Conservation (phyloP, 73 alveolate genomes). For the Paramecium sexaurelia region DNA sequence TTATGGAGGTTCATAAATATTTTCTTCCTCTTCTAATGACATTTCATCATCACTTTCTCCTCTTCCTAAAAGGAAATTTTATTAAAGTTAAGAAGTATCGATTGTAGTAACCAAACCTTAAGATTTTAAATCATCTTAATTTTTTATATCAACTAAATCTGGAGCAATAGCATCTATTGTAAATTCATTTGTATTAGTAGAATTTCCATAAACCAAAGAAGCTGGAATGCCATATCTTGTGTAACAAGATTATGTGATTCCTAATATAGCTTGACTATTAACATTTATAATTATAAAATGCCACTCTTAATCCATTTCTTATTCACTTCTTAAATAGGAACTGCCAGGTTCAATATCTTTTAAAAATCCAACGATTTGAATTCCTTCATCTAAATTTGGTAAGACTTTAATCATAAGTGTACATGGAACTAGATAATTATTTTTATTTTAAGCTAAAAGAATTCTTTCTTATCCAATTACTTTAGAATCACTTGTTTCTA, state of each 20-base stretch:
- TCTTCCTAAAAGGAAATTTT: conserved; percentile 60
- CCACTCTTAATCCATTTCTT: conserved; percentile 38
- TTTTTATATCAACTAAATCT: conserved; percentile 59
- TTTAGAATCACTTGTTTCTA: conserved; percentile 67
- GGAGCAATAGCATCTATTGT: conserved; percentile 64
- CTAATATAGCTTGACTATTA: conserved; percentile 30
- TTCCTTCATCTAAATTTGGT: conserved; percentile 71
- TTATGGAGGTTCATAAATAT: conserved; percentile 53
- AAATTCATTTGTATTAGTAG: conserved; percentile 63
- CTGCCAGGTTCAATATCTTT: conserved; percentile 61
- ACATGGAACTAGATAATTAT: conserved; percentile 65
- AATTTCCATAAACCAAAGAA: conserved; percentile 62
- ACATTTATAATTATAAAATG: conserved; percentile 28
- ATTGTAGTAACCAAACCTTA: conserved; percentile 57
- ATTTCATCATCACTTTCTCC: conserved; percentile 66
- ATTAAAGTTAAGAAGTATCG: conserved; percentile 59
- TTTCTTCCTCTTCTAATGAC: conserved; percentile 62
- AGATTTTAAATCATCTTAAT: conserved; percentile 51
- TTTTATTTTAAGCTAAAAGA: conserved; percentile 47
- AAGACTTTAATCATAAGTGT: conserved; percentile 68
- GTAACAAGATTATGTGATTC: conserved; percentile 62
- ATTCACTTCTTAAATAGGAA: conserved; percentile 25
- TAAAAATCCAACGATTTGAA: conserved; percentile 68
- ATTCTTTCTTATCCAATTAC: conserved; percentile 68
- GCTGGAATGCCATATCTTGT: conserved; percentile 69